Evolutionary conservation across 345 rosid species (phyloP).

Genomic region (Mangifera indica): DNA sequence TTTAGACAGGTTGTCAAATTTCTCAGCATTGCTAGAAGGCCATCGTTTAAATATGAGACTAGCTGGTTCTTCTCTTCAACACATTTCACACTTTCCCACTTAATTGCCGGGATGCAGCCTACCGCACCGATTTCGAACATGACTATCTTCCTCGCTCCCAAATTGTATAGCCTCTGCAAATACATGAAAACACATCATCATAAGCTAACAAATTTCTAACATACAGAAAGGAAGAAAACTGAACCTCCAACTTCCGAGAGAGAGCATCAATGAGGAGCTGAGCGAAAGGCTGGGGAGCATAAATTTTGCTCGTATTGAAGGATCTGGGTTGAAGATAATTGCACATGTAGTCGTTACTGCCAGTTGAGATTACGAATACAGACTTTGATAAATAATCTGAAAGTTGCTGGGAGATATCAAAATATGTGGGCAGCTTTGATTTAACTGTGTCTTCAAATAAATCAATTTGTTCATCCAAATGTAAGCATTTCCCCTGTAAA

Average conservation of each 20-base stretch:
- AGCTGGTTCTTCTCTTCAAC: conserved; percentile 32
- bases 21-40: conserved; percentile 28
- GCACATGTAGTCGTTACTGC: conserved; percentile 46
- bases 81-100: conserved; percentile 32
- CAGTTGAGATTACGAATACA: conserved; percentile 28
- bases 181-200: too few species aligned
- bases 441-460: conserved; percentile 26
- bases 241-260: conserved; percentile 31
- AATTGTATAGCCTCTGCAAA: conserved; percentile 29
- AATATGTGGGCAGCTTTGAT: conserved; percentile 17
- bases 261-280: conserved; percentile 27
- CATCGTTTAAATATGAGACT: conserved; percentile 27
- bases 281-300: conserved; percentile 31
- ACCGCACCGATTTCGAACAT: conserved; percentile 48
- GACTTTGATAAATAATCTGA: conserved; percentile 36
- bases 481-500: conserved; percentile 46
- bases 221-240: neutral
- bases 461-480: conserved; percentile 37
- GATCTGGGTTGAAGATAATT: conserved; percentile 13
- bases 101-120: conserved; percentile 43
- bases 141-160: conserved; percentile 46
- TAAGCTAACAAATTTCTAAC: neutral
- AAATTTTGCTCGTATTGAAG: conserved; percentile 4
- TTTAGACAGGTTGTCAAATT: conserved; percentile 31
- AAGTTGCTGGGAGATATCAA: conserved; percentile 10